phyloP scores from a whole-genome alignment of 2,329 filamentous ascomycete species.

The Sporothrix pseudoabietina region DNA sequence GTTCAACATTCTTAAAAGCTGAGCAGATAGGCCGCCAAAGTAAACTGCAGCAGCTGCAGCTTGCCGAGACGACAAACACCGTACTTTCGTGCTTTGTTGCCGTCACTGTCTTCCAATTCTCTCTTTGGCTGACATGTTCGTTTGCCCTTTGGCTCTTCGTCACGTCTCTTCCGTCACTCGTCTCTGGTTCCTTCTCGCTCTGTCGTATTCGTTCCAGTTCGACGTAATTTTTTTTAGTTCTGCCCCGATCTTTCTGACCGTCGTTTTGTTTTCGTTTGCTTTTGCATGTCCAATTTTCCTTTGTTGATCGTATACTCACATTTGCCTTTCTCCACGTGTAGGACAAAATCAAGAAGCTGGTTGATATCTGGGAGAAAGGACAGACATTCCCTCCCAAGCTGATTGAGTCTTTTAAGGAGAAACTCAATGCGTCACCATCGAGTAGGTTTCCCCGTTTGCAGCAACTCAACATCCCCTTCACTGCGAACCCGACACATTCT shows the following conservation, averaged over 20 bases:
- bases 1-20: background rate
- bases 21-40: background rate
- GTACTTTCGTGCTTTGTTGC: background rate
- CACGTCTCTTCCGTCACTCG: background rate
- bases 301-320: constrained; percentile 14
- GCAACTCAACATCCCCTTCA: constrained; percentile 28
- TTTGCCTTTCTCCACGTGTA: background rate
- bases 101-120: no score
- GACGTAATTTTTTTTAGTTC: background rate
- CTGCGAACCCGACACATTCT: background rate
- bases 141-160: background rate
- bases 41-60: constrained; percentile 25
- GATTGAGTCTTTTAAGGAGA: constrained; percentile 80
- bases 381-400: constrained; percentile 66
- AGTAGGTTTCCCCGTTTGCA: constrained; percentile 58
- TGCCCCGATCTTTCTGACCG: background rate
- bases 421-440: constrained; percentile 63
- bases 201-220: background rate
- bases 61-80: constrained; percentile 8
- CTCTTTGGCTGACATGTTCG: background rate
- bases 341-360: constrained; percentile 19
- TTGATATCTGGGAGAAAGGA: constrained; percentile 20
- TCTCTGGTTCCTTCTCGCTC: background rate
- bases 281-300: background rate
- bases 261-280: background rate